Conservation (phyloP, 176 grass and related monocot genomes). For the Cenchrus americanus region DNA sequence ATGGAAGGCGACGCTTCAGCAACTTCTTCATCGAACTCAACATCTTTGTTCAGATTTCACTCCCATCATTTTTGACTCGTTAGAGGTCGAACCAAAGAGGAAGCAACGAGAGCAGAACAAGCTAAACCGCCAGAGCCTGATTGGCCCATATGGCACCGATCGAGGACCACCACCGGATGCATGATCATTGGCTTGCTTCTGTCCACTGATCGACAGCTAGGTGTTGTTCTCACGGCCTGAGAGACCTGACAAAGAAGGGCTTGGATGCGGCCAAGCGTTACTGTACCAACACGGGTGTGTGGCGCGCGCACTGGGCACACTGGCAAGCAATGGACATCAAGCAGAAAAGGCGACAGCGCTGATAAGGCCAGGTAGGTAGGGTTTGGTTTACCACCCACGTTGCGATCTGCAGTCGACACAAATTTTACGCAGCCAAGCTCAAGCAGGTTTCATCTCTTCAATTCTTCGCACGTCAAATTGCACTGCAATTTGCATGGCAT, state of each 20-base stretch:
- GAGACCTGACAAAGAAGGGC: conserved; percentile 30
- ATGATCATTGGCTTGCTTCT: conserved; percentile 39
- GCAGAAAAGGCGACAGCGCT: conserved; percentile 13
- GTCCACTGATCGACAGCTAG: conserved; percentile 52
- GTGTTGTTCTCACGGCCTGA: not conserved
- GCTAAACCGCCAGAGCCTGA: not conserved
- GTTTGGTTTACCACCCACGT: not conserved
- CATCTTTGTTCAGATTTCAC: not conserved
- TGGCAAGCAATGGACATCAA: conserved; percentile 17
- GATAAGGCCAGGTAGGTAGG: conserved; percentile 4
- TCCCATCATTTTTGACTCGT: not conserved
- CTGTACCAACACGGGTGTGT: conserved; percentile 41
- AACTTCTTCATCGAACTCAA: not conserved
- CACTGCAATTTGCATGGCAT: not conserved
- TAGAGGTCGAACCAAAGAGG: not conserved
- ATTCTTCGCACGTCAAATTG: not conserved
- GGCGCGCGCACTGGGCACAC: not conserved
- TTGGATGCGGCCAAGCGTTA: conserved; percentile 1
- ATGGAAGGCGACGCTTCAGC: not conserved
- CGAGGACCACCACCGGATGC: conserved; percentile 21
- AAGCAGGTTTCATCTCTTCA: too few relatives aligned
- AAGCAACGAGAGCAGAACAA: not conserved
- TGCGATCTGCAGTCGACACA: not conserved
- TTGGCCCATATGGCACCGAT: conserved; percentile 1
- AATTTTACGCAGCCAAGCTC: too few relatives aligned